Base-by-base conservation (phyloP, 2,329 filamentous ascomycete species). In the Fusarium napiforme region DNA sequence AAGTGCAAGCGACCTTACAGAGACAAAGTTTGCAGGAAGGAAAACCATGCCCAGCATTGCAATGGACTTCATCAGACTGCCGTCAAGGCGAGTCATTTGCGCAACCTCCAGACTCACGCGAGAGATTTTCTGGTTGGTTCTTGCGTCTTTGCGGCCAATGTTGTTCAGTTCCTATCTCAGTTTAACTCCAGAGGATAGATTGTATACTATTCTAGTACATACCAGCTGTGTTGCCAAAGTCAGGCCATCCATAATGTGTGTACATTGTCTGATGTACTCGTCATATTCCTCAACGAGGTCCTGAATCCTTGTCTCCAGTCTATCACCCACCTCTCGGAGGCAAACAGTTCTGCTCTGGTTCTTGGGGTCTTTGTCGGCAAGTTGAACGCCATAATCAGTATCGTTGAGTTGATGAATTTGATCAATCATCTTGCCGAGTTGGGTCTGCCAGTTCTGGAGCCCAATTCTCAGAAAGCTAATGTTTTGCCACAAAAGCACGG, bases 21-120 rank as follows among this genome's bases (percentile, higher is more conserved):
- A 69, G 5, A 57, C 60, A 23, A 69, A 69, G 9, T 46, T 50
- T 4, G 65, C 67, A 4, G 67, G 67, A 1, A 69, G 34, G 1
- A 55, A 69, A 9, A 69, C 36, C 67, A 69, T 69, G 7, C 59
- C 50, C 0, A 69, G 26, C 10, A 46, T 39, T 2, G 52, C 67
- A 0, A 69, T 64, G 0, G 37, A 59, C 18, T 50, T 69, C 67
- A 69, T 69, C 11, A 64, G 6, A 8, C 36, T 66, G 1, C 67
- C 49, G 4, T 66, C 60, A 0, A 57, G 26, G 0, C 67, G 66
- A 0, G 60, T 46, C 15, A 70, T 45, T 3, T 19, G 40, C 0
- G 68, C 57, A 2, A 71, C 67, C 6, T 60, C 5, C 0, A 70
- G n/a, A 9, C 9, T 71, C 12, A 58, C 62, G 0, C 52, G 55